phyloP scores from a whole-genome alignment of 2,329 filamentous ascomycete species.

The Microcyclospora pomicola region DNA sequence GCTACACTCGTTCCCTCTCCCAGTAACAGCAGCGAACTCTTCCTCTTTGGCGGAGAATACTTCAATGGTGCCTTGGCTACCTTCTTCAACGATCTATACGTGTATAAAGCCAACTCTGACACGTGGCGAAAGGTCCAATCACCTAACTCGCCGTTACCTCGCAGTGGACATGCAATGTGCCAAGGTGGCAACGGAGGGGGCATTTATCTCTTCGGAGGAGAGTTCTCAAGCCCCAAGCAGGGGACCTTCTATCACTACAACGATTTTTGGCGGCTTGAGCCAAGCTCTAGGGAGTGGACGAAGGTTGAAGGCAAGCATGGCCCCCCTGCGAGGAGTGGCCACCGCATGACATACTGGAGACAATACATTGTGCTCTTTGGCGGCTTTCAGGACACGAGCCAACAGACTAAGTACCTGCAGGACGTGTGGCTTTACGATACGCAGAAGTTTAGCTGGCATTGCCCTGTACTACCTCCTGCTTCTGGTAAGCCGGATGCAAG shows the following conservation, averaged over 20 bases:
- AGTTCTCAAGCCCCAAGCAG: slow-evolving; percentile 93
- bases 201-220: slow-evolving; percentile 87
- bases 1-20: slow-evolving; percentile 75
- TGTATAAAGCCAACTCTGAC: slow-evolving; percentile 66
- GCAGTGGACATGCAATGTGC: slow-evolving; percentile 91
- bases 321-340: slow-evolving; percentile 72
- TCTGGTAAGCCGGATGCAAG: slow-evolving; percentile 72
- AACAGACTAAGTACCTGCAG: slow-evolving; percentile 83
- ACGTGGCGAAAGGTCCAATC: slow-evolving; percentile 85
- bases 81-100: slow-evolving; percentile 53
- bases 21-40: slow-evolving; percentile 70
- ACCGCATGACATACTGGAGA: slow-evolving; percentile 94
- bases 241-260: slow-evolving; percentile 99
- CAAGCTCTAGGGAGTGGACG: slow-evolving; percentile 74
- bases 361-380: slow-evolving; percentile 93
- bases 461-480: slow-evolving; percentile 58
- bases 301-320: slow-evolving; percentile 72
- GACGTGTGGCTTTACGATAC: slow-evolving; percentile 97
- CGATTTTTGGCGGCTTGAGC: slow-evolving; percentile 91
- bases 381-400: slow-evolving; percentile 92
- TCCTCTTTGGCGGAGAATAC: slow-evolving; percentile 89
- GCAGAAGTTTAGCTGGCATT: slow-evolving; percentile 70
- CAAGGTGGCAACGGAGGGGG: slow-evolving; percentile 71
- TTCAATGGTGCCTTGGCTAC: slow-evolving; percentile 78
- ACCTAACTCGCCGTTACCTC: slow-evolving; percentile 79